A percentile compares a stretch with the other conserved stretches of the same genome.
Conservation (phyloP, 441 rosid species). For the Flueggea neowawraea region DNA sequence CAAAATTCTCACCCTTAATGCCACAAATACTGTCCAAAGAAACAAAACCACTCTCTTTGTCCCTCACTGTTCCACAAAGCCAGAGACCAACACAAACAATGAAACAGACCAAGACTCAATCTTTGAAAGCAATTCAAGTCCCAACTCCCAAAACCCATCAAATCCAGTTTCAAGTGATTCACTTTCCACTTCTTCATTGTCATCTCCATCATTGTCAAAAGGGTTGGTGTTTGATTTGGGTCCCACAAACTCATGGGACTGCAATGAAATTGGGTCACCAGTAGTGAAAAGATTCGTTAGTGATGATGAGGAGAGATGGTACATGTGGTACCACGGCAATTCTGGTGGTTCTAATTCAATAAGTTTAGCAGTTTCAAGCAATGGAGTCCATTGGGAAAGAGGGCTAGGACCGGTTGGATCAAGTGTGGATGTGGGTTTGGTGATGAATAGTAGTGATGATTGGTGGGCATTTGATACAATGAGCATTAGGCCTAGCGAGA, state of each 20-base stretch:
- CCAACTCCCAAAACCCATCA: slow-evolving; percentile 11
- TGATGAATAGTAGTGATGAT: slow-evolving; percentile 54
- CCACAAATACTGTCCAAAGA: too few species aligned
- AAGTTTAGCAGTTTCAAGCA: slow-evolving; percentile 73
- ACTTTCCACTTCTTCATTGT: slow-evolving; percentile 11
- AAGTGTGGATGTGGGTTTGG: slow-evolving; percentile 53
- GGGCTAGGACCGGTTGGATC: slow-evolving; percentile 39
- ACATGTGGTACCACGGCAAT: slow-evolving; percentile 81
- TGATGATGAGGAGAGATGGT: slow-evolving; percentile 86
- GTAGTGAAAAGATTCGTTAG: slow-evolving; percentile 74
- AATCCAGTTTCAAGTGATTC: slow-evolving; percentile 15
- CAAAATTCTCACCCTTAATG: slow-evolving; percentile 13
- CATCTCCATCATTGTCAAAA: slow-evolving; percentile 17
- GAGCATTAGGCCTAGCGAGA: slow-evolving; percentile 63
- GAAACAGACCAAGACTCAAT: slow-evolving; percentile 24
- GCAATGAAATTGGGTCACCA: slow-evolving; percentile 49
- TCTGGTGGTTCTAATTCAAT: slow-evolving; percentile 42
- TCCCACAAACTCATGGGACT: slow-evolving; percentile 41
- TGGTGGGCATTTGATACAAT: slow-evolving; percentile 87
- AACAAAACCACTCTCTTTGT: neutral
- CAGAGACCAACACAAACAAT: slow-evolving; percentile 28
- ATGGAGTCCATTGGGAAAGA: slow-evolving; percentile 79
- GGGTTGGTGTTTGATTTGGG: slow-evolving; percentile 58
- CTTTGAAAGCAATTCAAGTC: slow-evolving; percentile 14
- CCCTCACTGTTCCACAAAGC: slow-evolving; percentile 44